Conservation (phyloP, 2,329 filamentous ascomycete genomes). For the Boeremia exigua region DNA sequence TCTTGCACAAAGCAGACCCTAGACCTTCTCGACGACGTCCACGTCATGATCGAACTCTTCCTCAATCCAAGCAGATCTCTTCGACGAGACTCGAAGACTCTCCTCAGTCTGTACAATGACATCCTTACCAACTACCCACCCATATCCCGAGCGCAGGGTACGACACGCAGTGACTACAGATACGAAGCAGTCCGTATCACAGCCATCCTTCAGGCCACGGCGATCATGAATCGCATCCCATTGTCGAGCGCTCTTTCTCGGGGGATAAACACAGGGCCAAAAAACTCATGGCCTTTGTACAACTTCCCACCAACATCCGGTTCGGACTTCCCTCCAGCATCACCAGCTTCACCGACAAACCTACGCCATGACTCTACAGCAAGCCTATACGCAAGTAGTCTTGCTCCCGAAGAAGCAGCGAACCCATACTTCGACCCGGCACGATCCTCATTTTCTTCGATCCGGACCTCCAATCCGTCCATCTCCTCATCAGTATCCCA, state of each 20-base stretch:
- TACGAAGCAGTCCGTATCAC: conserved; percentile 47
- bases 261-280: conserved; percentile 8
- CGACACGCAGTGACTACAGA: conserved; percentile 33
- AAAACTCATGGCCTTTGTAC: conserved; percentile 3
- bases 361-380: conserved; percentile 27
- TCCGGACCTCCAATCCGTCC: conserved; percentile 2
- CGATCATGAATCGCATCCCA: conserved; percentile 34
- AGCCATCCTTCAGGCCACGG: conserved; percentile 40
- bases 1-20: conserved; percentile 22
- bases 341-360: conserved; percentile 12
- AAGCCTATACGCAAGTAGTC: conserved; percentile 17
- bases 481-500: conserved; percentile 3
- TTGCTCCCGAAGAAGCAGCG: background rate
- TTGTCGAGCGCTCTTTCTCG: conserved; percentile 36
- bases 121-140: conserved; percentile 29
- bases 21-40: conserved; percentile 36
- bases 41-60: conserved; percentile 41
- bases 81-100: conserved; percentile 23
- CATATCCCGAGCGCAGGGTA: conserved; percentile 15
- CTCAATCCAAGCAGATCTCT: conserved; percentile 28
- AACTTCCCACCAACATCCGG: conserved; percentile 14
- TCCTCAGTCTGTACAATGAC: conserved; percentile 28
- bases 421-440: conserved; percentile 14
- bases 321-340: background rate
- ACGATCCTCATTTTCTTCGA: conserved; percentile 15